Percentiles rank a stretch among this genome's conserved stretches.
Conservation (phyloP, 768 basidiomycete genomes). For the Phanerochaete carnosa region DNA sequence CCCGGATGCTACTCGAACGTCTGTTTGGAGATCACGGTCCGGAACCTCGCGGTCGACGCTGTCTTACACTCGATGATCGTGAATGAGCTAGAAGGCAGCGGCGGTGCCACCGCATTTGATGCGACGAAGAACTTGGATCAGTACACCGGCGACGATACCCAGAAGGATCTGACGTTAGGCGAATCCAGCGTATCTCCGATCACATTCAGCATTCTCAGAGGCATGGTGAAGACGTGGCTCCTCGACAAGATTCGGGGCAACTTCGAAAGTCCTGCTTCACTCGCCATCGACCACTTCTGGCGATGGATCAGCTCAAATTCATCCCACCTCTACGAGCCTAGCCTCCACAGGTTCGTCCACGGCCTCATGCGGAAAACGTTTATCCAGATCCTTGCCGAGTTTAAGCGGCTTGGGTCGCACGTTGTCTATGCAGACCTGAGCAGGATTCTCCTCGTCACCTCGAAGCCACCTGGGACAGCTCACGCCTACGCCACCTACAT, state of each 20-base stretch:
- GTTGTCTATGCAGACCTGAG: slow-evolving; percentile 89
- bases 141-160: slow-evolving; percentile 67
- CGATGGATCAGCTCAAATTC: slow-evolving; percentile 88
- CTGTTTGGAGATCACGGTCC: slow-evolving; percentile 83
- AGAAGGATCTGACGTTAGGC: slow-evolving; percentile 76
- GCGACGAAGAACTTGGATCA: slow-evolving; percentile 90
- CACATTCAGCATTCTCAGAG: slow-evolving; percentile 80
- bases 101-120: slow-evolving; percentile 92
- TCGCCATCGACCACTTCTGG: slow-evolving; percentile 94
- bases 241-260: slow-evolving; percentile 77
- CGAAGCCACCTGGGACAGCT: slow-evolving; percentile 93
- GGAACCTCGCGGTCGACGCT: slow-evolving; percentile 91
- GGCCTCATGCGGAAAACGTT: slow-evolving; percentile 98
- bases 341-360: slow-evolving; percentile 89
- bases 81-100: slow-evolving; percentile 95
- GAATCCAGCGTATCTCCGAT: slow-evolving; percentile 87
- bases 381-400: slow-evolving; percentile 94
- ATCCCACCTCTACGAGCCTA: slow-evolving; percentile 88
- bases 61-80: slow-evolving; percentile 92
- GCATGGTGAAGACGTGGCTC: slow-evolving; percentile 89
- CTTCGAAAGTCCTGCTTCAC: slow-evolving; percentile 59
- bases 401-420: slow-evolving; percentile 90
- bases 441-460: slow-evolving; percentile 85
- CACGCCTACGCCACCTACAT: slow-evolving; percentile 96
- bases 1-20: slow-evolving; percentile 92